Base-by-base conservation (phyloP, 1,284 basidiomycete species). In the Lignosus rhinocerotis region DNA sequence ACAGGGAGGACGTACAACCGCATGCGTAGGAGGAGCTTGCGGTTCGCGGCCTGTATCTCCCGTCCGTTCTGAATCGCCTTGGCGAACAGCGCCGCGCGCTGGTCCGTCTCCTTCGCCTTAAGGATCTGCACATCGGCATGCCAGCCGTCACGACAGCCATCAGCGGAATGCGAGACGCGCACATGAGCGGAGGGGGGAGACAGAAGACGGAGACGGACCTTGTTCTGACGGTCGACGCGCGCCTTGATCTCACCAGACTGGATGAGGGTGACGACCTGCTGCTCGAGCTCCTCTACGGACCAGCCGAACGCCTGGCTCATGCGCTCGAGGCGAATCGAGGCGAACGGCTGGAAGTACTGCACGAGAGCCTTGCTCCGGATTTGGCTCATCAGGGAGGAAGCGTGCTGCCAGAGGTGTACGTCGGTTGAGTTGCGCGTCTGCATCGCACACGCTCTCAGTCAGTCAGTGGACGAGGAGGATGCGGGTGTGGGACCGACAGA, bases 231-330 rank as follows among this genome's bases (percentile, higher is more conserved):
- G 69, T 94, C 93, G 38, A 95, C 86, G 12, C 93, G 76, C 5
- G 85, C 93, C 65, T 87, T 82, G 61, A 95, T 90, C 51, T 84
- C 79, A 1, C 90, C 90, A 2, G 77, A 76, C 68, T 90, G 85
- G 60, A 95, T 93, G 34, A 94, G 80, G 17, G 75, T 72, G 6
- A 92, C 86, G 44, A 94, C 84, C 61, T 88, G 83, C 45, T 77
- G 75, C 70, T 91, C 86, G 16, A 90, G 83, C 59, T 86, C 84
- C 11, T 84, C 82, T 5, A 88, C 75, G 0, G 80, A 78, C 86
- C 92, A 92, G 6, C 94, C 94, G 67, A 96, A 95, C 3, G 92
- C 91, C 2, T 73, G 73, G 41, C 87, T 86, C 88, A 96, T 92
- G 33, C 90, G 81, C 42, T 87, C 82, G 25, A 96, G 82, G 63